phyloP scores from a whole-genome alignment of 805 yeast species.

The Wickerhamomyces chaumierensis region DNA sequence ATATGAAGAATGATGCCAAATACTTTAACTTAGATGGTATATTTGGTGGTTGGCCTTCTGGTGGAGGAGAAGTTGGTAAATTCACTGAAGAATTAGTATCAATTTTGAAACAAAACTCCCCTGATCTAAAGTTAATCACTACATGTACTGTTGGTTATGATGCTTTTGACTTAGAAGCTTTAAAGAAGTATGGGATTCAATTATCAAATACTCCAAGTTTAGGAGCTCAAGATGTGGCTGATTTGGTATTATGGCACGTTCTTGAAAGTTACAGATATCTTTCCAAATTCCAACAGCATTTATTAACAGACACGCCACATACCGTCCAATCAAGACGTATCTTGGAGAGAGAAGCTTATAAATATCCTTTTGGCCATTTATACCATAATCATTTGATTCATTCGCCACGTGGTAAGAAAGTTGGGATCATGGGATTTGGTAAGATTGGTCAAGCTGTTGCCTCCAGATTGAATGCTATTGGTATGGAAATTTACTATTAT shows the following conservation, averaged over 20 bases:
- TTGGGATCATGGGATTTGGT: constrained; percentile 50
- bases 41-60: background rate
- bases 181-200: constrained; percentile 28
- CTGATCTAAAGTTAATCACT: constrained; percentile 33
- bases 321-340: background rate
- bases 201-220: constrained; percentile 34
- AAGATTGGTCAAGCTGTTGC: constrained; percentile 48
- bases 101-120: constrained; percentile 33
- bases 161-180: constrained; percentile 30
- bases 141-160: constrained; percentile 51
- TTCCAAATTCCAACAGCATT: background rate
- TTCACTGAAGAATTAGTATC: constrained; percentile 13
- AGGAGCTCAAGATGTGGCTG: constrained; percentile 56
- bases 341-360: constrained; percentile 5
- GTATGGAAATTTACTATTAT: constrained; percentile 48
- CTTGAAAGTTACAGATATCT: background rate
- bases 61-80: background rate
- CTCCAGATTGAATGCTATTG: constrained; percentile 34
- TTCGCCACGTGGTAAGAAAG: constrained; percentile 37
- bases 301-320: background rate
- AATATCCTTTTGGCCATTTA: constrained; percentile 29
- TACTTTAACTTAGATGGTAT: background rate
- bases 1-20: background rate
- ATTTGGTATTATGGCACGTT: constrained; percentile 41
- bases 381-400: constrained; percentile 23